Percentiles rank a stretch among this genome's conserved stretches.
These are phyloP conservation scores for Botrytis aclada DNA, from an alignment of 2,329 filamentous ascomycete species.

Conservation along the genomic window DNA sequence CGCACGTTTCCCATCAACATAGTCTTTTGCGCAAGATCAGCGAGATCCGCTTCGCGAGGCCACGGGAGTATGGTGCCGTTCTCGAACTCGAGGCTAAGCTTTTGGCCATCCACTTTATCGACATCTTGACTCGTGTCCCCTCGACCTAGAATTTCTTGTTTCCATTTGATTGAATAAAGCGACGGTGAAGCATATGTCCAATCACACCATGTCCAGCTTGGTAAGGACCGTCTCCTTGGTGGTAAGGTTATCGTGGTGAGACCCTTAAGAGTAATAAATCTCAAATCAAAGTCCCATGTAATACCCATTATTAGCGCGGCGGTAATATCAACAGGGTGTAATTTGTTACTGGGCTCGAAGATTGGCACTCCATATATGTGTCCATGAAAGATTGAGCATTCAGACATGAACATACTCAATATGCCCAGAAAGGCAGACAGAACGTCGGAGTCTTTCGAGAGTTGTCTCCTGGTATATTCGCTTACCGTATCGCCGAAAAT, in stretches of 20 bases:
- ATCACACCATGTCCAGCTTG: not conserved
- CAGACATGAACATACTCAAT: fast-evolving
- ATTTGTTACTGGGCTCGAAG: fast-evolving
- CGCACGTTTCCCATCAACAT: not conserved
- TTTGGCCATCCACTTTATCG: not conserved
- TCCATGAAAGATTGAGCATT: not conserved
- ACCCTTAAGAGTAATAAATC: fast-evolving
- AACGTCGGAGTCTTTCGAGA: not conserved
- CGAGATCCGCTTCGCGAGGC: not conserved
- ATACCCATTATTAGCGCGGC: not conserved
- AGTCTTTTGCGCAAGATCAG: not conserved
- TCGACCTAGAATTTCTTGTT: fast-evolving
- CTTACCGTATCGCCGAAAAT: not conserved
- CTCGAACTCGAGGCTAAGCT: not conserved
- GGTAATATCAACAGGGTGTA: fast-evolving
- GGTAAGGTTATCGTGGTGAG: fast-evolving
- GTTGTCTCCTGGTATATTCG: fast-evolving
- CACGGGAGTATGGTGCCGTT: not conserved
- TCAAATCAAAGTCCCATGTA: fast-evolving
- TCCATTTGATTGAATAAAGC: fast-evolving
- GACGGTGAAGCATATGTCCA: not conserved
- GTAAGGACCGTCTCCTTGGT: not conserved
- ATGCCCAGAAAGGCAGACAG: not conserved
- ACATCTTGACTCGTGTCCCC: fast-evolving
- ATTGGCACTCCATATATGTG: not conserved